Evolutionary conservation across 1,284 basidiomycete genomes (phyloP).

Genomic region (Waitea zeae): DNA sequence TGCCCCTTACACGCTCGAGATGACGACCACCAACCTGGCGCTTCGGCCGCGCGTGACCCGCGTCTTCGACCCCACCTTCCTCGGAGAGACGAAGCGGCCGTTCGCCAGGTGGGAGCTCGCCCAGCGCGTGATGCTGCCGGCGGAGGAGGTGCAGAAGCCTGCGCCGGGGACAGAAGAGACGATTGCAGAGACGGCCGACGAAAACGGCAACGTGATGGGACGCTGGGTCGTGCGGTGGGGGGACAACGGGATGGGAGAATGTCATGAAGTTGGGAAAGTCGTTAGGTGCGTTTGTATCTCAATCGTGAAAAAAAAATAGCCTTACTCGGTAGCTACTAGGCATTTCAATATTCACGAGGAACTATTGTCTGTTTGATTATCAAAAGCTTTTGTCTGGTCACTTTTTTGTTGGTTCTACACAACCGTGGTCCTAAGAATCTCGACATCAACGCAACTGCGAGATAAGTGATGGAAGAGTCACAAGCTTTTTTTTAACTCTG

Average conservation of each 20-base stretch:
- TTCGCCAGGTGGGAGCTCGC: constrained; percentile 75
- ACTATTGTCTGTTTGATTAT: too few relatives aligned
- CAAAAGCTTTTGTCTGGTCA: too few relatives aligned
- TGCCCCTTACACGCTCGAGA: constrained; percentile 39
- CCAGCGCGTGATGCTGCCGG: constrained; percentile 27
- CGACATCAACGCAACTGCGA: too few relatives aligned
- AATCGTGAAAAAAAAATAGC: constrained; percentile 6
- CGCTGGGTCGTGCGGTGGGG: constrained; percentile 67
- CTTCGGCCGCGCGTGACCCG: constrained; percentile 42
- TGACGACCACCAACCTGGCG: constrained; percentile 50
- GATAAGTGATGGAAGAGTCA: too few relatives aligned
- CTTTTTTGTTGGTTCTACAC: too few relatives aligned
- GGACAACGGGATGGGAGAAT: constrained; percentile 39
- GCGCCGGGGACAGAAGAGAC: constrained; percentile 47
- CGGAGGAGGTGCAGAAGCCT: constrained; percentile 19
- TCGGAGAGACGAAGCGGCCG: constrained; percentile 50
- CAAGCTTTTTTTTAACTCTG: too few relatives aligned
- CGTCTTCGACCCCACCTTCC: constrained; percentile 60
- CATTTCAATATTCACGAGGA: constrained; percentile 80
- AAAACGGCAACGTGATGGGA: constrained; percentile 52
- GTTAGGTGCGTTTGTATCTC: constrained; percentile 29
- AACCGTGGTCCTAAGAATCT: too few relatives aligned
- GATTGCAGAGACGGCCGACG: constrained; percentile 59
- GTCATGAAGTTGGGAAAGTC: constrained; percentile 39
- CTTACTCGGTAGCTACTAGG: constrained; percentile 17